A percentile compares a stretch with the other conserved stretches of the same genome.
Evolutionary conservation across 352 stramenopile genomes (phyloP).

Genomic region (Pilasporangium apinafurcum): DNA sequence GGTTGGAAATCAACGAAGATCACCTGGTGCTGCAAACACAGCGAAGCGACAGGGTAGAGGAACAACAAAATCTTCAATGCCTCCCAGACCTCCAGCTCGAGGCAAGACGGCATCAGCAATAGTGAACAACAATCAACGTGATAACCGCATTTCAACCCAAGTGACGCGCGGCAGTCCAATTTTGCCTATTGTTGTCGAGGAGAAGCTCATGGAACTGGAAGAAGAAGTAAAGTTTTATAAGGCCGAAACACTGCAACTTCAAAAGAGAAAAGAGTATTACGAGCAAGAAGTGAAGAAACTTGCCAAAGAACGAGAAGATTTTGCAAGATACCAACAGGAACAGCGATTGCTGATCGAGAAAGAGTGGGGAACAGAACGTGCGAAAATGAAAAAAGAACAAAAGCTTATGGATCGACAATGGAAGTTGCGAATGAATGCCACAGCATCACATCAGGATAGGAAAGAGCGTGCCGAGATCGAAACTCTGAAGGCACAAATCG

Average conservation of each 20-base stretch:
- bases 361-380: slow-evolving; percentile 58
- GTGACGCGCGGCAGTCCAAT: slow-evolving; percentile 8
- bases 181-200: slow-evolving; percentile 66
- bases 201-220: slow-evolving; percentile 75
- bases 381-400: slow-evolving; percentile 72
- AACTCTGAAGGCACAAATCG: slow-evolving; percentile 73
- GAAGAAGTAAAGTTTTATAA: slow-evolving; percentile 87
- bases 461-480: slow-evolving; percentile 71
- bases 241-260: slow-evolving; percentile 66
- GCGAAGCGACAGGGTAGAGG: not conserved
- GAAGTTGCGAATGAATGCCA: slow-evolving; percentile 59
- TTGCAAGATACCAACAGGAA: slow-evolving; percentile 40
- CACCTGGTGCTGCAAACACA: too few relatives aligned
- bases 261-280: slow-evolving; percentile 63
- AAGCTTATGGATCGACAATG: slow-evolving; percentile 63
- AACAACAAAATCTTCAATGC: too few relatives aligned
- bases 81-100: too few relatives aligned
- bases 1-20: too few relatives aligned
- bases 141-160: too few relatives aligned
- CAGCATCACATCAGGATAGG: slow-evolving; percentile 38
- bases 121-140: slow-evolving; percentile 1
- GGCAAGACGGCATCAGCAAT: not conserved
- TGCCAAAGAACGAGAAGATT: slow-evolving; percentile 37
- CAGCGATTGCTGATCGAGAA: slow-evolving; percentile 51
- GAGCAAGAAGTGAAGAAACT: slow-evolving; percentile 58